Percentiles rank a stretch among this genome's conserved stretches.
Conservation (phyloP, 306 rosid species). For the Styphnolobium japonicum region DNA sequence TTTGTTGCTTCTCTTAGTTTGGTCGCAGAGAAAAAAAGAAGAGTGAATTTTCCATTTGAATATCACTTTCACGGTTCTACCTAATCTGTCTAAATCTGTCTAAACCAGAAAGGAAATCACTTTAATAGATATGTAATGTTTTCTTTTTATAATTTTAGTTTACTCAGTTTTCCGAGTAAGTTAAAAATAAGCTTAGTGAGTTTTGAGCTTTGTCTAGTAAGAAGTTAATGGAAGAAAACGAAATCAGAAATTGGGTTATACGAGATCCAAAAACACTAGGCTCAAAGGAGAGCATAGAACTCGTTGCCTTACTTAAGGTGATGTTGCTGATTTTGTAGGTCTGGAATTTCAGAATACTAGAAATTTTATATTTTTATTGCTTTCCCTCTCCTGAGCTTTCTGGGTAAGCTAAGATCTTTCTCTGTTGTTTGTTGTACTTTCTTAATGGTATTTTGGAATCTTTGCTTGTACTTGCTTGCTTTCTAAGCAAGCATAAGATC, state of each 20-base stretch:
- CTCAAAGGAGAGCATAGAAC: background rate
- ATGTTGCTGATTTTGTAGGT: conserved; percentile 23
- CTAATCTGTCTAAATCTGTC: background rate
- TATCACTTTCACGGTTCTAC: background rate
- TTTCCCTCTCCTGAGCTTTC: conserved; percentile 33
- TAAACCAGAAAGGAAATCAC: background rate
- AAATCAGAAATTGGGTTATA: background rate
- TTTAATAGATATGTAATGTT: background rate
- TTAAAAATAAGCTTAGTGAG: background rate
- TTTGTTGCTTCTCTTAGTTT: background rate
- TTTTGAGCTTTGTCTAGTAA: conserved; percentile 4
- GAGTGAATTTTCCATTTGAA: conserved; percentile 1
- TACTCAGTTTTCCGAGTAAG: background rate
- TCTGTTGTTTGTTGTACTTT: conserved; percentile 28
- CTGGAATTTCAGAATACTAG: conserved; percentile 23
- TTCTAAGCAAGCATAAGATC: conserved; percentile 44
- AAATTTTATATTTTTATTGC: conserved; percentile 3
- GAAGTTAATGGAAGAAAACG: conserved; percentile 10
- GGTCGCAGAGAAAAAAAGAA: background rate
- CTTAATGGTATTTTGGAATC: conserved; percentile 18
- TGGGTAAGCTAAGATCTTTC: conserved; percentile 28
- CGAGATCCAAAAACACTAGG: background rate
- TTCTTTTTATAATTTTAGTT: background rate
- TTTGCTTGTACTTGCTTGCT: conserved; percentile 51
- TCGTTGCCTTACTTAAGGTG: background rate